Base-by-base conservation (phyloP, 2,329 filamentous ascomycete species). In the Nothopassalora personata region DNA sequence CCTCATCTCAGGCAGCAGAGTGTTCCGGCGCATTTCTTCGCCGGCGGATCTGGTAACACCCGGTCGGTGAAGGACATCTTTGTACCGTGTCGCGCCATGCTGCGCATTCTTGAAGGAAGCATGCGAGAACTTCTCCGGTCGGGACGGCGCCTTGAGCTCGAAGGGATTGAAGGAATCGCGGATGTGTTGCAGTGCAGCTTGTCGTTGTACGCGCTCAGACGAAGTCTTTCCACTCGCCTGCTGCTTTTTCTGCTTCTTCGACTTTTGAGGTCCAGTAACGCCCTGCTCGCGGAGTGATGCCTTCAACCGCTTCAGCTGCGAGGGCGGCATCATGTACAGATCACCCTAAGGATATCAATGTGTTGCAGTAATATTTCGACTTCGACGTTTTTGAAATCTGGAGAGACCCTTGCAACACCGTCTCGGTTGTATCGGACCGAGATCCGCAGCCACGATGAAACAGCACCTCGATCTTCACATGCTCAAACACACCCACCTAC, bases 161-260 rank as follows among this genome's bases (percentile, higher is more conserved):
- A 99, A 99, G 0, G 94, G 94, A 73, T 99, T 99, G 83, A 97
- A 97, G 67, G 92, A 88, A 70, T 97, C 92, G 71, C 94, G 88
- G 72, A 99, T 97, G 58, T 84, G 85, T 67, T 89, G 86, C 63
- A 99, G 81, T 15, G 91, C 90, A 57, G 86, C 87, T 70, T 88
- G 84, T 71, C 88, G 85, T 72, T 91, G 85, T 28, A 90, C 82
- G 60, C 90, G 86, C 75, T 91, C 89, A 69, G 63, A 83, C 84
- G 63, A 81, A 82, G 58, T 83, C 85, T 85, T 85, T 73, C 46
- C 59, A 58, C 52, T 56, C 54, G 58, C 60, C 43, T 64, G 61
- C 28, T 64, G 59, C 71, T 88, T 86, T 74, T 90, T 91, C 73
- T 96, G 89, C 77, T 97, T 97, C 72, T 97, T 97, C 8, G 92